A percentile compares a stretch with the other conserved stretches of the same genome.
Conservation (phyloP, 257 asterid genomes). For the Solanum piurae region DNA sequence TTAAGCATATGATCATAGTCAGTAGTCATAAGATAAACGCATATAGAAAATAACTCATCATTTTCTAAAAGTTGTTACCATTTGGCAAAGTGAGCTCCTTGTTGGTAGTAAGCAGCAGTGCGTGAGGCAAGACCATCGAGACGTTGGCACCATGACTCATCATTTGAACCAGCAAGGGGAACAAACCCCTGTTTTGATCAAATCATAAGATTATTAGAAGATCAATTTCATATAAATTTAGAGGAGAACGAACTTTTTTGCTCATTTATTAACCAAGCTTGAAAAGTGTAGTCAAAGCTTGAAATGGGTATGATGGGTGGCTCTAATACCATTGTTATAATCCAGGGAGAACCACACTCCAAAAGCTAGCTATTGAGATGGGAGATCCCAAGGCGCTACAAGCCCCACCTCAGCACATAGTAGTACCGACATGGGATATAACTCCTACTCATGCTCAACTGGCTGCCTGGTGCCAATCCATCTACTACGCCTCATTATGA, state of each 20-base stretch:
- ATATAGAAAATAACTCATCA: background rate
- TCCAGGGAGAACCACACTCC: no score
- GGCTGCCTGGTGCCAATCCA: background rate
- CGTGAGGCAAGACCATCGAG: conserved; percentile 4
- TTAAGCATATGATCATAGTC: background rate
- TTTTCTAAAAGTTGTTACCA: background rate
- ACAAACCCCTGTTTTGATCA: conserved; percentile 9
- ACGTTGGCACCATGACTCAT: background rate
- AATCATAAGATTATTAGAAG: background rate
- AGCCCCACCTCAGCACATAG: no score
- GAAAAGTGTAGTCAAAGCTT: background rate
- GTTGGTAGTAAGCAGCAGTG: conserved; percentile 18
- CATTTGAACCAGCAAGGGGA: background rate
- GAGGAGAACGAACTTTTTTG: background rate
- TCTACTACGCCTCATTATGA: background rate
- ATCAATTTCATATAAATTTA: background rate
- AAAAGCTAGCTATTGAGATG: no score
- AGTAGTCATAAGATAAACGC: background rate
- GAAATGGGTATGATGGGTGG: no score
- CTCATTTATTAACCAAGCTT: background rate
- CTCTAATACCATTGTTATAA: no score
- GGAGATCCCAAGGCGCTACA: no score
- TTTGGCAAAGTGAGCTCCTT: conserved; percentile 20
- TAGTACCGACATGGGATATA: no score
- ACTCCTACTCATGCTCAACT: background rate